Evolutionary conservation across 352 stramenopile genomes (phyloP).

Genomic region (Pythium myriotylum): DNA sequence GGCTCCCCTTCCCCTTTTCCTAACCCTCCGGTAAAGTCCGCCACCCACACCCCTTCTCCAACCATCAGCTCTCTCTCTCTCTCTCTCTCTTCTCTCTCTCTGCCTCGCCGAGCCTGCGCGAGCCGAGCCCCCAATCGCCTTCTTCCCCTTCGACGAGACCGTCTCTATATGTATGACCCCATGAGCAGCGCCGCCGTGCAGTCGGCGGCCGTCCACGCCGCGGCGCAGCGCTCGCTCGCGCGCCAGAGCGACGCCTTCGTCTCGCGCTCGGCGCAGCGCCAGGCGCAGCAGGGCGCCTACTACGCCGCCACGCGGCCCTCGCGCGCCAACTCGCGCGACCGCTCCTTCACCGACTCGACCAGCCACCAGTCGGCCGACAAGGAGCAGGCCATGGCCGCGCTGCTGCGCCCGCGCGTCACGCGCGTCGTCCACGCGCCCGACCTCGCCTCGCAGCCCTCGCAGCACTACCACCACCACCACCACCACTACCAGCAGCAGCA

Average conservation of each 20-base stretch:
- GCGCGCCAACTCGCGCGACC: conserved; percentile 22
- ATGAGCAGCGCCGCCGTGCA: conserved; percentile 31
- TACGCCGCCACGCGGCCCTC: conserved; percentile 18
- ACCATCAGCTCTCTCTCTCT: conserved; percentile 13
- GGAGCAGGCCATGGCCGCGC: not conserved
- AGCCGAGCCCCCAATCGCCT: conserved; percentile 8
- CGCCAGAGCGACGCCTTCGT: conserved; percentile 14
- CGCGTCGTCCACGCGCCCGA: conserved; percentile 3
- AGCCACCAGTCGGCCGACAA: conserved; percentile 5
- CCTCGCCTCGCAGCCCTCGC: conserved; percentile 1
- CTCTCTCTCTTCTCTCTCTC: conserved; percentile 12
- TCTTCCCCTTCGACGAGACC: not conserved
- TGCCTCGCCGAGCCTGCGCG: conserved; percentile 7
- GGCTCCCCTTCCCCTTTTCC: conserved; percentile 3
- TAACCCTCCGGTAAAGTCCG: conserved; percentile 15
- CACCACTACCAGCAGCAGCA: not conserved
- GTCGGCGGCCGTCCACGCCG: conserved; percentile 18
- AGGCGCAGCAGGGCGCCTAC: conserved; percentile 19
- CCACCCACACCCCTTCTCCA: conserved; percentile 6
- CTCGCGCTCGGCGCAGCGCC: conserved; percentile 8
- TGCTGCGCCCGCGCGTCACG: conserved; percentile 17
- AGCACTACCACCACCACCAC: conserved; percentile 21
- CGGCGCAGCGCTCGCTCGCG: conserved; percentile 25
- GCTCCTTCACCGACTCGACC: conserved; percentile 23
- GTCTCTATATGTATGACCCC: conserved; percentile 24